Evolutionary conservation across 2,329 filamentous ascomycete species (phyloP), one percentile per base, ranked within the genome.

Genomic region (Samsoniella hepiali): DNA sequence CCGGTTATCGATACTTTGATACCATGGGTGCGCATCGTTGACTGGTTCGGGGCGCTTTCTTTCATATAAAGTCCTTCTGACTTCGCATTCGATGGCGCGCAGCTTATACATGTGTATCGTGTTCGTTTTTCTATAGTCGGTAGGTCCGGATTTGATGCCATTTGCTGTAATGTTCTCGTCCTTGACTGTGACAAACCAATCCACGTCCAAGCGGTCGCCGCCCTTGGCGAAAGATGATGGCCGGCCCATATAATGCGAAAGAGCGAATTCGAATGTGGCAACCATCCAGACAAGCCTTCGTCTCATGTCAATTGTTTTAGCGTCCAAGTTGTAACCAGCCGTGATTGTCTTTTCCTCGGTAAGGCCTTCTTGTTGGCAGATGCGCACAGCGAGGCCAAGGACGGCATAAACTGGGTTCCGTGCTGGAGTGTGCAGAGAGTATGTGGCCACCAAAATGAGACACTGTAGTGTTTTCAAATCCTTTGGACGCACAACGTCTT

Each of bases 81-180:
- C 95, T 75, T 98, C 94, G 15, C 93, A 86, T 73, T 97, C 93
- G 13, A 93, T 80, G 64, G 96, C 76, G 62, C 92, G 84, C 91
- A 97, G 96, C 72, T 91, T 94, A 79, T 93, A 93, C 70, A 96
- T 95, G 73, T 99, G 94, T 65, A 97, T 93, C 2, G 92, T 89
- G 32, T 96, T 88, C 69, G 91, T 86, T 74, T 99, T 99, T 72
- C 91, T 91, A 68, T 93, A 83, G 44, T 91, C 91, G 1, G 85
- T 82, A 5, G 88, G 89, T 1, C 88, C 90, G 0, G 88, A 83
- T 29, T 87, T 78, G 63, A 97, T 89, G 3, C 92, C 93, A 40
- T 88, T 81, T 2, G 85, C 81, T 1, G 89, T 93, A 68, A 99
- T 97, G 74, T 89, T 89, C 58, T 88, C 83, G 75, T 99, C 95